Evolutionary conservation across 2,329 filamentous ascomycete species (phyloP), one percentile per base, ranked within the genome.

Genomic region (Dendryphion nanum): DNA sequence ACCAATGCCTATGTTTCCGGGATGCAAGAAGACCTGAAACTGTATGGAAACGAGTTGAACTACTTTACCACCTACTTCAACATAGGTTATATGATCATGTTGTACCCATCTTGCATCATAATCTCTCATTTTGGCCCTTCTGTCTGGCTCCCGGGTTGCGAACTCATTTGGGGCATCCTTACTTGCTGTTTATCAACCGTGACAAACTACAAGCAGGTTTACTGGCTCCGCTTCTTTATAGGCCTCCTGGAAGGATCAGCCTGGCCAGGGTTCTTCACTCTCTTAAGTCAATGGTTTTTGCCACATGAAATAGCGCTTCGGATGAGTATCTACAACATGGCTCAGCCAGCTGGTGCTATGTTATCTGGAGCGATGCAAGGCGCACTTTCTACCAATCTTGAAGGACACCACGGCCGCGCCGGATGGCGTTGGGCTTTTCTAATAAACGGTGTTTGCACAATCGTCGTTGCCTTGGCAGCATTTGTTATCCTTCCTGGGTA

Each of bases 351-450:
- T 16, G 38, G 38, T 18, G 38, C 38, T 6, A 37, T 41, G 38
- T 18, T 41, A 6, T 41, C 38, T n/a, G 38, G 38, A 10, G 38
- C 38, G 2, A 41, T 37, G 33, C 38, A 41, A 31, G 38, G 38
- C n/a, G 33, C 34, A 6, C 33, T 40, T 12, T 41, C 42, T 7
- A 35, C 66, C 10, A 68, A 68, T 15, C 16, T 30, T 30, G 29
- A 30, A 16, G 29, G 29, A 8, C 10, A 13, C 16, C 29, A 30
- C 14, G 75, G 74, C 0, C 64, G 70, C 39, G 57, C 66, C 0
- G 75, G 74, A 1, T 76, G 71, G 72, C 35, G 49, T 28, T 53
- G 49, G 74, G 62, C 78, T 0, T 79, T 78, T 37, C 71, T 79
- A 30, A 72, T 77, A 37, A 74, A 78, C 50, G 41, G 38, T 14